These are phyloP conservation scores for Rhodotorula sphaerocarpa DNA, from an alignment of 768 basidiomycete genomes.

Conservation along the genomic window DNA sequence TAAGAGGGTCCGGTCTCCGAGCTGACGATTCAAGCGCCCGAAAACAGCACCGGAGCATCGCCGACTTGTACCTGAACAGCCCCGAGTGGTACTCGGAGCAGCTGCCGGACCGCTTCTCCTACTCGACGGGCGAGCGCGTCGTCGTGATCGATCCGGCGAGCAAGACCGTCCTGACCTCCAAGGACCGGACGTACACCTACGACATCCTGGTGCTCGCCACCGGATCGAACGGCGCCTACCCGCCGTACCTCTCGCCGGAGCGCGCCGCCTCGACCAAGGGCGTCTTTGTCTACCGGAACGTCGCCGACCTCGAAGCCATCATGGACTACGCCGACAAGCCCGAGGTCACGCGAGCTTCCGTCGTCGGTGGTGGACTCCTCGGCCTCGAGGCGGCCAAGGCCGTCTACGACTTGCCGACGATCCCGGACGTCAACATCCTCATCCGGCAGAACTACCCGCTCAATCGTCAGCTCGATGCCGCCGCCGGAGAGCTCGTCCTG, in stretches of 20 bases:
- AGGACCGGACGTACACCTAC: slow-evolving; percentile 49
- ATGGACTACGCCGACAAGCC: slow-evolving; percentile 53
- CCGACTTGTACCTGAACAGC: slow-evolving; percentile 57
- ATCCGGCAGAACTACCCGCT: slow-evolving; percentile 38
- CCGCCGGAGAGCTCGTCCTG: slow-evolving; percentile 52
- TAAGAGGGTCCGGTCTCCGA: no score
- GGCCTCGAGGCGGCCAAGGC: slow-evolving; percentile 71
- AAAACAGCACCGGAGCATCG: slow-evolving; percentile 55
- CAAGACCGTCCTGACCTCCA: slow-evolving; percentile 50
- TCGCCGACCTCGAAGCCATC: slow-evolving; percentile 60
- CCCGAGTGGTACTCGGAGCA: slow-evolving; percentile 45
- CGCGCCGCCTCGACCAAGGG: slow-evolving; percentile 49
- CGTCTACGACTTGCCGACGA: slow-evolving; percentile 53
- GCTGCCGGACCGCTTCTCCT: slow-evolving; percentile 53
- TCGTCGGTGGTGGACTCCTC: slow-evolving; percentile 60
- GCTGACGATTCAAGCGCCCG: no score
- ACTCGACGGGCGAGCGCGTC: slow-evolving; percentile 49
- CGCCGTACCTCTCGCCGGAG: slow-evolving; percentile 51
- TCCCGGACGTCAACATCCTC: slow-evolving; percentile 45
- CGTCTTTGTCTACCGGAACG: slow-evolving; percentile 56
- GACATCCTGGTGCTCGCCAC: slow-evolving; percentile 63
- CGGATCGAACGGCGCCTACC: slow-evolving; percentile 59
- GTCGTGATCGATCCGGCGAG: slow-evolving; percentile 40
- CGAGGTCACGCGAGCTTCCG: slow-evolving; percentile 49
- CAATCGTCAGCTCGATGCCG: slow-evolving; percentile 28